phyloP scores from a whole-genome alignment of 139 green algal genomes.

The Nannochloris sp. region DNA sequence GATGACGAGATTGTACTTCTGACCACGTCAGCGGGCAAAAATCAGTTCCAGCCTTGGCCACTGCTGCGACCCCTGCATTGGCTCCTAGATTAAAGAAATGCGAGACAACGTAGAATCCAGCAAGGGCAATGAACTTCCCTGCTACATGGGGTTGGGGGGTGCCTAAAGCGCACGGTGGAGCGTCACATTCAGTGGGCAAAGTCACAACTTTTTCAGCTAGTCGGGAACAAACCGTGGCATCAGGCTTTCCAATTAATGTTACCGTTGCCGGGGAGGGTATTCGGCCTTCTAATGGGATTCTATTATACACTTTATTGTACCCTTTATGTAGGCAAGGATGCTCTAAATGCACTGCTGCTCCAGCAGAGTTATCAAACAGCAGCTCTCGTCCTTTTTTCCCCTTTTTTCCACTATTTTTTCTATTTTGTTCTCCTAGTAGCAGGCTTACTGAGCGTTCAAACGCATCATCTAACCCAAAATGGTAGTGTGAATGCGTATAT shows the following conservation, averaged over 20 bases:
- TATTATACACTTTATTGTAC: constrained; percentile 38
- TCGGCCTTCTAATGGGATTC: constrained; percentile 17
- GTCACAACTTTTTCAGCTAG: constrained; percentile 45
- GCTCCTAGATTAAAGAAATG: constrained; percentile 53
- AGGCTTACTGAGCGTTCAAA: constrained; percentile 56
- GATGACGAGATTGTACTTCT: constrained; percentile 13
- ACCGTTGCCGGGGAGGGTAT: constrained; percentile 14
- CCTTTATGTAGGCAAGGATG: constrained; percentile 61
- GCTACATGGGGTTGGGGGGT: constrained; percentile 21
- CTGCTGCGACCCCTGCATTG: constrained; percentile 9
- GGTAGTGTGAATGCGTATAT: constrained; percentile 34
- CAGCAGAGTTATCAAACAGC: background rate
- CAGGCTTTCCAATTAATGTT: constrained; percentile 23
- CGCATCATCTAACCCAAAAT: constrained; percentile 71
- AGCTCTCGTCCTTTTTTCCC: background rate
- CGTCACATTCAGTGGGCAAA: constrained; percentile 14
- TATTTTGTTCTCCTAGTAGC: constrained; percentile 31
- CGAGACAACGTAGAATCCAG: constrained; percentile 76
- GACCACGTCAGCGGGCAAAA: constrained; percentile 45
- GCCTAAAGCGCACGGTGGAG: constrained; percentile 39
- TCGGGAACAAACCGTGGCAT: constrained; percentile 38
- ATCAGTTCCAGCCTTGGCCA: constrained; percentile 19
- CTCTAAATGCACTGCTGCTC: background rate
- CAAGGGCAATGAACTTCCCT: constrained; percentile 41
- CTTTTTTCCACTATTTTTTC: constrained; percentile 1